These are phyloP conservation scores for Populus trichocarpa DNA, from an alignment of 441 rosid species.

Conservation along the genomic window DNA sequence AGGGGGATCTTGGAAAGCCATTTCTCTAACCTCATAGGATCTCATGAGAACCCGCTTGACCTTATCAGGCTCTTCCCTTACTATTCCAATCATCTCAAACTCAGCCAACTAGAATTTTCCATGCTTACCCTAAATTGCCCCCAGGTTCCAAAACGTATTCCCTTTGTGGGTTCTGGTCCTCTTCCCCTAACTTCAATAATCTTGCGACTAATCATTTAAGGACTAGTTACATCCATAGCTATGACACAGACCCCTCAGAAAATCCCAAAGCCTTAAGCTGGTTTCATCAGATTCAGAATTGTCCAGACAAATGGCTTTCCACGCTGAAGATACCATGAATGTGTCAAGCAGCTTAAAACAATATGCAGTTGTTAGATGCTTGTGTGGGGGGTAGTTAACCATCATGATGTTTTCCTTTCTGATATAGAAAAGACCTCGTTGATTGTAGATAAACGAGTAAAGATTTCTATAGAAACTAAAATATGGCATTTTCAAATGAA, in stretches of 20 bases:
- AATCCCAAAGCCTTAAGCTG: constrained; percentile 49
- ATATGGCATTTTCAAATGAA: too few species aligned
- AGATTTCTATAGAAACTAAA: too few species aligned
- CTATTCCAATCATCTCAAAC: constrained; percentile 49
- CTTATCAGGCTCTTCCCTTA: constrained; percentile 62
- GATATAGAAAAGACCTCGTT: too few species aligned
- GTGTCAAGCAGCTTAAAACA: constrained; percentile 38
- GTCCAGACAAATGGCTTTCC: constrained; percentile 60
- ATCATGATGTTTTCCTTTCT: too few species aligned
- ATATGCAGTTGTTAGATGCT: constrained; percentile 42
- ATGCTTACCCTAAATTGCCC: constrained; percentile 34
- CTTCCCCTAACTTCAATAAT: constrained; percentile 80
- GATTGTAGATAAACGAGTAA: too few species aligned
- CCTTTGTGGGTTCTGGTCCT: constrained; percentile 87
- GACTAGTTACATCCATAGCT: constrained; percentile 56
- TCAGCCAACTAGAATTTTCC: constrained; percentile 57
- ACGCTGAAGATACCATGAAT: constrained; percentile 50
- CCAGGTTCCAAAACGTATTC: constrained; percentile 42
- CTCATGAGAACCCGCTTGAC: constrained; percentile 59
- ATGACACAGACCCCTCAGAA: constrained; percentile 58
- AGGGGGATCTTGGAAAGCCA: constrained; percentile 24
- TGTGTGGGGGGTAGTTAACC: too few species aligned
- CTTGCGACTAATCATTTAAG: constrained; percentile 48
- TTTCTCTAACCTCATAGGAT: constrained; percentile 52
- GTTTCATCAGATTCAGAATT: constrained; percentile 57